These are phyloP conservation scores for Domatiomyces globalis DNA, from an alignment of 2,329 filamentous ascomycete species.

Conservation along the genomic window DNA sequence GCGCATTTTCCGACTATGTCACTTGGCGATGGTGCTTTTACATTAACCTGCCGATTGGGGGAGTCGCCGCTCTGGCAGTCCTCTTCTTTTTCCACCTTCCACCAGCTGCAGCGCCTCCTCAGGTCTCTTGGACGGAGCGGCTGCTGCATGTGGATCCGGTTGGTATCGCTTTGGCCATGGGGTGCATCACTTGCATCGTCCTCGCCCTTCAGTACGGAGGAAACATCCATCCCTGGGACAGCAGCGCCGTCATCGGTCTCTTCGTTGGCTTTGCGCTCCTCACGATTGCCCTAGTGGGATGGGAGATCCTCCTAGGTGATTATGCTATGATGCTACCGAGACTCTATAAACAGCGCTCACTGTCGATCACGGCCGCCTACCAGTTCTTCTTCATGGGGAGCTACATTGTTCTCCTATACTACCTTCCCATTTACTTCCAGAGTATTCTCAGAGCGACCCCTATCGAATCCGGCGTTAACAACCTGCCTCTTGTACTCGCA, in stretches of 20 bases:
- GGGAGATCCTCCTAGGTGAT: slow-evolving; percentile 23
- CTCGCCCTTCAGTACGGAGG: slow-evolving; percentile 47
- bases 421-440: no score
- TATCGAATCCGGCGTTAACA: no score
- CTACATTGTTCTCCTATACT: slow-evolving; percentile 29
- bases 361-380: slow-evolving; percentile 10
- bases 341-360: slow-evolving; percentile 3
- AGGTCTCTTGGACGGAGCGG: no score
- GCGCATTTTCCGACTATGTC: no score
- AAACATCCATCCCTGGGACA: slow-evolving; percentile 37
- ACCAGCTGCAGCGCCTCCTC: no score
- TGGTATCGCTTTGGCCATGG: slow-evolving; percentile 38
- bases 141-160: slow-evolving; percentile 35
- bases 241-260: slow-evolving; percentile 36
- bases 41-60: no score
- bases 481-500: no score
- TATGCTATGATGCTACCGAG: slow-evolving; percentile 23
- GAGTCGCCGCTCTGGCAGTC: no score
- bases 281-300: slow-evolving; percentile 20
- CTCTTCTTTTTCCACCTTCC: no score
- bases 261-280: slow-evolving; percentile 37
- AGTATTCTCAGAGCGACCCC: no score
- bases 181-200: slow-evolving; percentile 39
- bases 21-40: no score
- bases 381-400: slow-evolving; percentile 19